These are phyloP conservation scores for Penicillium sp. DNA, from an alignment of 2,329 filamentous ascomycete genomes.

Conservation along the genomic window DNA sequence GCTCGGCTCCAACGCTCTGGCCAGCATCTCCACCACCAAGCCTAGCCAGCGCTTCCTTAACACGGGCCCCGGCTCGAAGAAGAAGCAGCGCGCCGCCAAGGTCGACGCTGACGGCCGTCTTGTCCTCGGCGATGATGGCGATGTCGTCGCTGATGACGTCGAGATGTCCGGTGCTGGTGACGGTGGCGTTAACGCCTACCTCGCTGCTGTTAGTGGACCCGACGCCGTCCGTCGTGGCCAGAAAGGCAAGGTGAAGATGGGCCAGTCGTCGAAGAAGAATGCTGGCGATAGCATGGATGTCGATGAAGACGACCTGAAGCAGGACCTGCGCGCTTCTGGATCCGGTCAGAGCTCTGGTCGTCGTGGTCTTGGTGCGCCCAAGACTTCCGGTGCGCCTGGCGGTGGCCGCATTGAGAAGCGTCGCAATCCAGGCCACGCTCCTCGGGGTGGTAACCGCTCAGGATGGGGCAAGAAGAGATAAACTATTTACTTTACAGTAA, in stretches of 20 bases:
- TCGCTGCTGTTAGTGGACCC: slow-evolving; percentile 58
- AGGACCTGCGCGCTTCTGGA: slow-evolving; percentile 18
- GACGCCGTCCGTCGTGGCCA: slow-evolving; percentile 58
- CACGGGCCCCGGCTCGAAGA: slow-evolving; percentile 36
- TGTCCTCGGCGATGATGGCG: slow-evolving; percentile 36
- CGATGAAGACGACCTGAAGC: slow-evolving; percentile 37
- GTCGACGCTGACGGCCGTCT: slow-evolving; percentile 46
- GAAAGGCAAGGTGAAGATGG: slow-evolving; percentile 60
- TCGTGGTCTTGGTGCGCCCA: slow-evolving; percentile 27
- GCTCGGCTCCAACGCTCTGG: slow-evolving; percentile 81
- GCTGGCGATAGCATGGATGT: slow-evolving; percentile 44
- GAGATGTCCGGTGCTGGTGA: slow-evolving; percentile 31
- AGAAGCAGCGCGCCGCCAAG: slow-evolving; percentile 43
- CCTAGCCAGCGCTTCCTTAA: slow-evolving; percentile 54
- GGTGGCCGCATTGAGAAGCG: slow-evolving; percentile 28
- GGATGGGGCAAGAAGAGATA: slow-evolving; percentile 13
- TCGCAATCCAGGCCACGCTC: slow-evolving; percentile 20
- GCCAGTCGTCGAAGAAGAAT: slow-evolving; percentile 40
- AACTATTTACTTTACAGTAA: background rate
- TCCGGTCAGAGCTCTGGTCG: slow-evolving; percentile 14
- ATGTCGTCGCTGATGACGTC: slow-evolving; percentile 32
- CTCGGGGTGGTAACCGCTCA: slow-evolving; percentile 3
- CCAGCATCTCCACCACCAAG: slow-evolving; percentile 89
- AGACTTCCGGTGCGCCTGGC: slow-evolving; percentile 23
- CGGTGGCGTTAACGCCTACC: slow-evolving; percentile 57